Evolutionary conservation across 164 flowering plant species (phyloP).

Genomic region (Sedum album): DNA sequence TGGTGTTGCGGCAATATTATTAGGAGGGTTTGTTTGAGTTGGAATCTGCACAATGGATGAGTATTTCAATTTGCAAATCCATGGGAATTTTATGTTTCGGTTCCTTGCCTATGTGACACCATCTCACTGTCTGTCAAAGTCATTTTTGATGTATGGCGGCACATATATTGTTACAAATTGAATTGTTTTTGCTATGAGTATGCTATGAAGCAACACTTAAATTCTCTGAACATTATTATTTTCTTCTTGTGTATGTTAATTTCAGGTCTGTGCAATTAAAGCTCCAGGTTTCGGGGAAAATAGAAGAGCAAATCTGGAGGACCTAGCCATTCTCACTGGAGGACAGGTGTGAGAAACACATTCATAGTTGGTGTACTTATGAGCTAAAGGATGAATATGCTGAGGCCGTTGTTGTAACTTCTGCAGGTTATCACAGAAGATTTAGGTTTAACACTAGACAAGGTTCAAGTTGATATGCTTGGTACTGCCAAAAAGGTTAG

Average conservation of each 20-base stretch:
- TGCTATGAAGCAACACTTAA: too few relatives aligned
- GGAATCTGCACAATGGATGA: background rate
- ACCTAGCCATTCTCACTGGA: constrained; percentile 45
- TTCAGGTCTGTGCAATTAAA: constrained; percentile 84
- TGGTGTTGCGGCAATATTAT: background rate
- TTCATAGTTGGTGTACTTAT: background rate
- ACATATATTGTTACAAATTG: background rate
- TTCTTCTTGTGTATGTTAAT: background rate
- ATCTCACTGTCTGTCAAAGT: background rate
- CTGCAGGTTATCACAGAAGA: constrained; percentile 72
- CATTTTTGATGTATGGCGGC: too few relatives aligned
- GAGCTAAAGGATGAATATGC: background rate
- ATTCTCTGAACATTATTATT: background rate
- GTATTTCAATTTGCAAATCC: background rate
- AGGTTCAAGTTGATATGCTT: constrained; percentile 59
- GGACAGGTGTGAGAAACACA: constrained; percentile 16
- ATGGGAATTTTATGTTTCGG: too few relatives aligned
- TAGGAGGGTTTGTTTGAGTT: background rate
- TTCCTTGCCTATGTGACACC: too few relatives aligned
- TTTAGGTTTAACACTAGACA: constrained; percentile 75
- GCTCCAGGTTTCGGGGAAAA: constrained; percentile 99
- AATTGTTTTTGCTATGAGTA: background rate
- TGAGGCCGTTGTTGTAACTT: background rate
- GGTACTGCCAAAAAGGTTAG: constrained; percentile 78
- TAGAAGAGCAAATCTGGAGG: constrained; percentile 69